Percentiles rank a stretch among this genome's conserved stretches.
phyloP scores from a whole-genome alignment of 2,329 filamentous ascomycete genomes.

The Bipolaris oryzae region DNA sequence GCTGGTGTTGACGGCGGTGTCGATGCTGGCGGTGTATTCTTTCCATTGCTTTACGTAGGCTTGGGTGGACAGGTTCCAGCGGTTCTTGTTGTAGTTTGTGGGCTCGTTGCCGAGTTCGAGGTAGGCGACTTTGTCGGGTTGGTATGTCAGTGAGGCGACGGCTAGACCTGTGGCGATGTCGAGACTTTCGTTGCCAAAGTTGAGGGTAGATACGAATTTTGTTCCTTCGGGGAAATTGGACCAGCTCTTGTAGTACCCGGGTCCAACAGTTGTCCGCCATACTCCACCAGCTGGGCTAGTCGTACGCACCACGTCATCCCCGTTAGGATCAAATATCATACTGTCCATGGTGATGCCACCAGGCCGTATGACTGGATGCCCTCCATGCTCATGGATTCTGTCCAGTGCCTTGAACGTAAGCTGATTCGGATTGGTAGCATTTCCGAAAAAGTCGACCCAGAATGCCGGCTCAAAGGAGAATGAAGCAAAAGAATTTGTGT shows the following conservation, averaged over 20 bases:
- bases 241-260: conserved; percentile 17
- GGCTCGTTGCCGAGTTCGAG: conserved; percentile 19
- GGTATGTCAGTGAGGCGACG: conserved; percentile 13
- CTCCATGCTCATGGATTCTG: conserved; percentile 16
- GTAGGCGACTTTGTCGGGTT: conserved; percentile 14
- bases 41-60: conserved; percentile 18
- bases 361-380: conserved; percentile 16
- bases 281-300: conserved; percentile 16
- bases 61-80: conserved; percentile 13
- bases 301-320: conserved; percentile 12
- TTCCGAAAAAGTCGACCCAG: conserved; percentile 22
- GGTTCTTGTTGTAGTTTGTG: conserved; percentile 11
- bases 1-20: conserved; percentile 6
- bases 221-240: conserved; percentile 18
- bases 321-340: conserved; percentile 13
- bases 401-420: conserved; percentile 11
- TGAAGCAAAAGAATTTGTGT: conserved; percentile 17
- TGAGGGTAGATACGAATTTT: conserved; percentile 16
- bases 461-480: conserved; percentile 19
- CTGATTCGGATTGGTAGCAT: conserved; percentile 12
- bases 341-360: conserved; percentile 20
- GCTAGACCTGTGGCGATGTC: conserved; percentile 15
- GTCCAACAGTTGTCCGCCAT: conserved; percentile 17
- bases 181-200: conserved; percentile 18
- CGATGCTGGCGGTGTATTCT: conserved; percentile 12